A percentile compares a stretch with the other conserved stretches of the same genome.
Evolutionary conservation across 2,329 filamentous ascomycete genomes (phyloP).

Genomic region (Aspergillus cejpii): DNA sequence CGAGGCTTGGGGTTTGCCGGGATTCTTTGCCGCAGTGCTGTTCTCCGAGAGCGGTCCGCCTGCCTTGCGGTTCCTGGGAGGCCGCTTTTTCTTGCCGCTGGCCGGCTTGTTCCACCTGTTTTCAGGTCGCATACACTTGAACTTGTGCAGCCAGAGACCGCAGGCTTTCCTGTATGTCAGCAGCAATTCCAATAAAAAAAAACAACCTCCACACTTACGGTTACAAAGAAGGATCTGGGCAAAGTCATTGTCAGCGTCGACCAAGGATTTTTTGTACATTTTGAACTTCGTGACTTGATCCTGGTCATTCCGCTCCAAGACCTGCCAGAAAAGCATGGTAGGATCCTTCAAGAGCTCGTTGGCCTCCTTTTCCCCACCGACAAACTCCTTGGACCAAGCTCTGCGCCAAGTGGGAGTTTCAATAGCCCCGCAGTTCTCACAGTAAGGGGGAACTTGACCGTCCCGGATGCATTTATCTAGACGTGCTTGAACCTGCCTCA

Average conservation of each 20-base stretch:
- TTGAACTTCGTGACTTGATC: conserved; percentile 62
- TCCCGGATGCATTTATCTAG: conserved; percentile 58
- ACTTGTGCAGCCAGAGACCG: conserved; percentile 89
- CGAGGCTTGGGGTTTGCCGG: conserved; percentile 24
- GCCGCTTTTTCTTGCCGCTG: conserved; percentile 38
- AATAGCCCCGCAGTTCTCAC: conserved; percentile 87
- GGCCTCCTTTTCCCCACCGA: conserved; percentile 62
- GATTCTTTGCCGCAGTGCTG: conserved; percentile 28
- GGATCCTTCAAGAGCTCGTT: conserved; percentile 68
- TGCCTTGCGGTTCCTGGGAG: conserved; percentile 30
- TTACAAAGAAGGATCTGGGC: conserved; percentile 78
- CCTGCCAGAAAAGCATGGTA: conserved; percentile 65
- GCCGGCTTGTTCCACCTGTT: conserved; percentile 69
- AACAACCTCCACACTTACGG: conserved; percentile 50
- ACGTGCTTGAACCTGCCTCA: conserved; percentile 54
- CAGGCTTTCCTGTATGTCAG: conserved; percentile 53
- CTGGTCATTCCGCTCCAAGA: conserved; percentile 56
- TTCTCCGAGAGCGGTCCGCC: conserved; percentile 31
- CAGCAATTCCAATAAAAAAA: conserved; percentile 2
- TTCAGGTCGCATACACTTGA: conserved; percentile 72
- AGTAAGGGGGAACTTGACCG: conserved; percentile 81
- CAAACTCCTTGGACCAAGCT: conserved; percentile 71
- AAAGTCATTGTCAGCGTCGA: conserved; percentile 62
- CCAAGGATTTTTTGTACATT: conserved; percentile 66
- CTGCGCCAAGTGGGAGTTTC: conserved; percentile 96